Evolutionary conservation across 1,284 basidiomycete genomes (phyloP).

Genomic region (Ceratobasidium papillatum): DNA sequence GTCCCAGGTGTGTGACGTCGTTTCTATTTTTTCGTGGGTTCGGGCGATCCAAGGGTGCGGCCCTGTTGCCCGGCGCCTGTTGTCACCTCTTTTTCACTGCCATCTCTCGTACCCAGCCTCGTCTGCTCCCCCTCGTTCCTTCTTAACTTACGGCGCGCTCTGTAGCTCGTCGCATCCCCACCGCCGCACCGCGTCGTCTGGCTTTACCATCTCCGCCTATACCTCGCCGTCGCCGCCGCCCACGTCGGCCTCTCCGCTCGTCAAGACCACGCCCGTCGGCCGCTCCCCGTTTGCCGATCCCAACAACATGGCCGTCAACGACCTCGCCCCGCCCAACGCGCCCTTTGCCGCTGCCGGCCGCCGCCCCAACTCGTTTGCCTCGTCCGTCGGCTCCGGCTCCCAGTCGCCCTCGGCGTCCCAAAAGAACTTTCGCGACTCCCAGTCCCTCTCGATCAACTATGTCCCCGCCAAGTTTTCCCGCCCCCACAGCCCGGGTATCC

Average conservation of each 20-base stretch:
- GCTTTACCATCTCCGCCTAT: constrained; percentile 37
- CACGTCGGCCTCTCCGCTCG: constrained; percentile 11
- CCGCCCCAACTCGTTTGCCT: constrained; percentile 16
- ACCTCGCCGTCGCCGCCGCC: constrained; percentile 29
- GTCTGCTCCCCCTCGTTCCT: not conserved
- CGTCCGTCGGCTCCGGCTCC: constrained; percentile 25
- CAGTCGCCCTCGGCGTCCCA: constrained; percentile 40
- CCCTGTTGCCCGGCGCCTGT: constrained; percentile 15
- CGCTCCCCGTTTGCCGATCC: constrained; percentile 4
- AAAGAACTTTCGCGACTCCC: constrained; percentile 41
- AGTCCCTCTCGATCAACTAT: constrained; percentile 66
- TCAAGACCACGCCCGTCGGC: constrained; percentile 5
- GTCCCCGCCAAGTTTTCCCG: constrained; percentile 70
- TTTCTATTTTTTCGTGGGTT: not conserved
- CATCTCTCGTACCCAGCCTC: constrained; percentile 1
- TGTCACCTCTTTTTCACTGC: not conserved
- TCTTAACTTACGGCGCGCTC: not conserved
- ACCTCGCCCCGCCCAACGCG: constrained; percentile 39
- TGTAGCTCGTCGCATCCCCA: constrained; percentile 21
- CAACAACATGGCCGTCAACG: constrained; percentile 28
- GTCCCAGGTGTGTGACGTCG: not conserved
- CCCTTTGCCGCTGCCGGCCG: constrained; percentile 37
- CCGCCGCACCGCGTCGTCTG: constrained; percentile 29
- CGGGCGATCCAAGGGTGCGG: not conserved
- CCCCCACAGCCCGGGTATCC: constrained; percentile 57